Evolutionary conservation across 208 protist species (phyloP).

Genomic region (Crithidia sp.): DNA sequence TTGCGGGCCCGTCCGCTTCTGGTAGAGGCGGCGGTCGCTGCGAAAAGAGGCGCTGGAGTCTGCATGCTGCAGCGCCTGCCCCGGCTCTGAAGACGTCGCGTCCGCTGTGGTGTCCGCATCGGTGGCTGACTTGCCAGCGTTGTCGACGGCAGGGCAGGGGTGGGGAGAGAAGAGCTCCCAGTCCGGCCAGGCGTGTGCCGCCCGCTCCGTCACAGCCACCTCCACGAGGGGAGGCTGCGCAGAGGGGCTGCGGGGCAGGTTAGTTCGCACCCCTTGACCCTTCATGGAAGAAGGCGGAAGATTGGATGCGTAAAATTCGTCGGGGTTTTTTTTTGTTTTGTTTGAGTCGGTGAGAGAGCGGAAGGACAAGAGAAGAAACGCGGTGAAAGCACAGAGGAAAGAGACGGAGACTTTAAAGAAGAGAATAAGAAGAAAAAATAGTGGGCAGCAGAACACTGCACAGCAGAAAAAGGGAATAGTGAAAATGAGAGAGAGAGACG

Average conservation of each 20-base stretch:
- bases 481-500: too few relatives aligned
- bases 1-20: not conserved
- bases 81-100: not conserved
- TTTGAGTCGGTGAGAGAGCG: too few relatives aligned
- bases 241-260: not conserved
- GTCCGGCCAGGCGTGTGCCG: slow-evolving; percentile 15
- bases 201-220: not conserved
- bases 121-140: not conserved
- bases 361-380: too few relatives aligned
- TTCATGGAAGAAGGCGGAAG: not conserved
- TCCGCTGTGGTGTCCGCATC: not conserved
- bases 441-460: too few relatives aligned
- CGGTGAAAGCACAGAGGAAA: too few relatives aligned
- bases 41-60: too few relatives aligned
- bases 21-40: not conserved
- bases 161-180: slow-evolving; percentile 11
- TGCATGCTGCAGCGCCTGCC: not conserved
- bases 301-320: not conserved
- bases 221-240: slow-evolving; percentile 1
- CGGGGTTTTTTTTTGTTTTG: not conserved
- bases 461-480: too few relatives aligned
- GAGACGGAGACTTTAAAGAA: too few relatives aligned
- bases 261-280: not conserved
- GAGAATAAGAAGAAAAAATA: too few relatives aligned
- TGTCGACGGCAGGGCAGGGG: not conserved